phyloP scores from a whole-genome alignment of 352 stramenopile species.

The Phytophthora cactorum region DNA sequence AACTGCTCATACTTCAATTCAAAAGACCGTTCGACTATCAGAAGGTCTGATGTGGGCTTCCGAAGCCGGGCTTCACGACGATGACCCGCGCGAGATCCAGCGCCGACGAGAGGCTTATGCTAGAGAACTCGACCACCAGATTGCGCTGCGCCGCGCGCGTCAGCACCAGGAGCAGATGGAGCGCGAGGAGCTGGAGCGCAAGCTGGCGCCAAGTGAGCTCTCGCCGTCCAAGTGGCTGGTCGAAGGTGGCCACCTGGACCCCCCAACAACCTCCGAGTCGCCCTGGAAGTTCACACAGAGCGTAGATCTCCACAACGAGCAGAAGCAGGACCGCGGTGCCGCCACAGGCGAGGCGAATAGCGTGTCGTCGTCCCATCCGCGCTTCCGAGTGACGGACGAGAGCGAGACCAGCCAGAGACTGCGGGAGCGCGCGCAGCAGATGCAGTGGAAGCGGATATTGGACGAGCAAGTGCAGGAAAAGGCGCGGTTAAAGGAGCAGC shows the following conservation, averaged over 20 bases:
- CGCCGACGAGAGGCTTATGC: conserved; percentile 71
- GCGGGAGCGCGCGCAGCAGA: conserved; percentile 66
- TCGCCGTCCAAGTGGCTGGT: conserved; percentile 80
- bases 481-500: conserved; percentile 48
- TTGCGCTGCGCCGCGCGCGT: conserved; percentile 54
- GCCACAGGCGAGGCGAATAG: conserved; percentile 36
- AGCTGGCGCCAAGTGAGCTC: conserved; percentile 50
- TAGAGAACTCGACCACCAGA: conserved; percentile 74
- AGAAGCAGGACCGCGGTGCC: conserved; percentile 36
- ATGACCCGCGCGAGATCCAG: conserved; percentile 46
- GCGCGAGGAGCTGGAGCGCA: conserved; percentile 61
- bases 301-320: conserved; percentile 23
- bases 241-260: conserved; percentile 56
- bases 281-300: conserved; percentile 30
- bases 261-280: conserved; percentile 13
- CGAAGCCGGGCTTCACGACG: conserved; percentile 38
- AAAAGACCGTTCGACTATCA: conserved; percentile 12
- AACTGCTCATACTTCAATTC: conserved; percentile 14
- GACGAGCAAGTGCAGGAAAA: conserved; percentile 84
- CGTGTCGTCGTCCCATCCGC: conserved; percentile 38
- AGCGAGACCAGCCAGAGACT: conserved; percentile 57
- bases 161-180: conserved; percentile 62
- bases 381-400: conserved; percentile 69
- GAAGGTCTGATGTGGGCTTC: conserved; percentile 54
- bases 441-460: conserved; percentile 72